phyloP scores from a whole-genome alignment of 352 stramenopile genomes.

The Phytophthora lateralis region DNA sequence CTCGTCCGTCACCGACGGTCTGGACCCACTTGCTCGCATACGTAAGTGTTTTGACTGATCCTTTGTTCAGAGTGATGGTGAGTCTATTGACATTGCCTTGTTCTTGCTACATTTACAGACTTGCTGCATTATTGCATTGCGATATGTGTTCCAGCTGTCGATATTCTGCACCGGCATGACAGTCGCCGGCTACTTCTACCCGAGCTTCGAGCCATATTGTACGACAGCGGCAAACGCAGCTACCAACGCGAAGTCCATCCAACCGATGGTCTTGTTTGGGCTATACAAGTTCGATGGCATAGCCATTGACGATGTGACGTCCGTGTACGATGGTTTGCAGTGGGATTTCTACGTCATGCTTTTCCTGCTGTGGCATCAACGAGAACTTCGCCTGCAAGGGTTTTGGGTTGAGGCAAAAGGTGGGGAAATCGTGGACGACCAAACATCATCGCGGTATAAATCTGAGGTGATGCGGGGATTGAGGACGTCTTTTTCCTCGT shows the following conservation, averaged over 20 bases:
- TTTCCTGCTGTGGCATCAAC: constrained; percentile 78
- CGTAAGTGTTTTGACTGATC: constrained; percentile 44
- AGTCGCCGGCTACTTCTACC: constrained; percentile 63
- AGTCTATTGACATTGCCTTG: constrained; percentile 2
- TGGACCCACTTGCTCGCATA: constrained; percentile 87
- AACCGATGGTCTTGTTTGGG: constrained; percentile 79
- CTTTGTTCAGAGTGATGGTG: background rate
- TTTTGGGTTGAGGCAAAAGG: constrained; percentile 62
- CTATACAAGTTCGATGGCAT: constrained; percentile 88
- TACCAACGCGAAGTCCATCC: constrained; percentile 68
- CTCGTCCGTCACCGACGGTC: constrained; percentile 55
- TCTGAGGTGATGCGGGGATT: constrained; percentile 50
- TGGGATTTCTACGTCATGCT: constrained; percentile 88
- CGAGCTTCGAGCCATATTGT: constrained; percentile 82
- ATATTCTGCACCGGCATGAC: constrained; percentile 80
- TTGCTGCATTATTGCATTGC: constrained; percentile 56
- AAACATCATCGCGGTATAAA: constrained; percentile 45
- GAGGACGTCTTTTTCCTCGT: constrained; percentile 58
- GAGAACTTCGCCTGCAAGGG: constrained; percentile 78
- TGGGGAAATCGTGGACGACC: constrained; percentile 25
- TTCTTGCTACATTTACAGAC: constrained; percentile 34
- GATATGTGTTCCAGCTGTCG: constrained; percentile 85
- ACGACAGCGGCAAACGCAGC: constrained; percentile 35
- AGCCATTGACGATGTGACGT: constrained; percentile 53
- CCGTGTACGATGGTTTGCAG: constrained; percentile 72